Conservation (phyloP, 805 yeast species). For the Metschnikowia koreensis region DNA sequence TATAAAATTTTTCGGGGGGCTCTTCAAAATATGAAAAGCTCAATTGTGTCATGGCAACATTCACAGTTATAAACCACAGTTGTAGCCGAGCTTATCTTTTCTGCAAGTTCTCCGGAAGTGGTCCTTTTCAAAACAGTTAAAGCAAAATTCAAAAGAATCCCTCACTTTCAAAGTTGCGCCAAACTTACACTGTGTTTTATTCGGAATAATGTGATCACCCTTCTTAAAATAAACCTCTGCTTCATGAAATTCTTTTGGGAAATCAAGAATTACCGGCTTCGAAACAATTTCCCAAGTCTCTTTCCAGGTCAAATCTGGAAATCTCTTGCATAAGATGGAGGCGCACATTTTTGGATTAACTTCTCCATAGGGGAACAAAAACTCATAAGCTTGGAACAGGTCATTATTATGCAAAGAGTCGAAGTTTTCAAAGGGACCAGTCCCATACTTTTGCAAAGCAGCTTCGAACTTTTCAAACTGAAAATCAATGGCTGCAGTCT, state of each 20-base stretch:
- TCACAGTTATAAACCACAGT: too few relatives aligned
- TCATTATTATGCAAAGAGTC: neutral
- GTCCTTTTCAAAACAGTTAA: neutral
- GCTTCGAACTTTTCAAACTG: neutral
- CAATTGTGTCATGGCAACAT: too few relatives aligned
- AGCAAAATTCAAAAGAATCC: neutral
- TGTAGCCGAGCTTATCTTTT: too few relatives aligned
- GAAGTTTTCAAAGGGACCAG: neutral
- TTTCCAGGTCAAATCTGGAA: neutral
- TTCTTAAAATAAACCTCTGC: neutral
- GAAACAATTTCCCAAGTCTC: neutral
- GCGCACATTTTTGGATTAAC: neutral
- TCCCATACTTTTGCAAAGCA: neutral
- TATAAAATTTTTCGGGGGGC: too few relatives aligned
- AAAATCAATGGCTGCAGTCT: neutral
- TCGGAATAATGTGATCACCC: too few relatives aligned
- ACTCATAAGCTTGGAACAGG: neutral
- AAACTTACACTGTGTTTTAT: too few relatives aligned
- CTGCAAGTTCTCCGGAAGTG: too few relatives aligned
- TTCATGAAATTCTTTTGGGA: neutral
- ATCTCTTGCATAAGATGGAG: neutral
- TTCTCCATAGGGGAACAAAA: neutral
- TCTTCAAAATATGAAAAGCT: too few relatives aligned
- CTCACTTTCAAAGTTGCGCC: too few relatives aligned
- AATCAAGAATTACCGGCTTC: neutral